Evolutionary conservation across 257 asterid genomes (phyloP).

Genomic region (Leptodermis oblonga): DNA sequence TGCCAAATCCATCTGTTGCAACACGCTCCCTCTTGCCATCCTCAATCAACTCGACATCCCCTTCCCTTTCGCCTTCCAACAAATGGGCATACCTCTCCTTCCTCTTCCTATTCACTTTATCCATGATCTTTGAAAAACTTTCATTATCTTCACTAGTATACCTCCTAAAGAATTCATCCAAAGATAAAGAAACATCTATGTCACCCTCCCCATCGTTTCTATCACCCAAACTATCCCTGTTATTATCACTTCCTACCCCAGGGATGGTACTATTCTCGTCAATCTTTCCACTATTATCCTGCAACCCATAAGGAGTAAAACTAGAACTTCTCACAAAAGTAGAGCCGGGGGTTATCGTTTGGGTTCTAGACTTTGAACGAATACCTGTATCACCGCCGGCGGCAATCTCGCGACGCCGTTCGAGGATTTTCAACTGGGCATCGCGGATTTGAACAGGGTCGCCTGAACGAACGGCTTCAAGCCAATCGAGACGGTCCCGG

Average conservation of each 20-base stretch:
- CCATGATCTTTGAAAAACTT: constrained; percentile 65
- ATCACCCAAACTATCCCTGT: constrained; percentile 1
- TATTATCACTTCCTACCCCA: not conserved
- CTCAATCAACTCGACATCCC: constrained; percentile 44
- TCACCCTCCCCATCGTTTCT: constrained; percentile 31
- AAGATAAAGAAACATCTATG: constrained; percentile 49
- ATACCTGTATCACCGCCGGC: constrained; percentile 29
- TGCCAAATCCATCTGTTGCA: constrained; percentile 82
- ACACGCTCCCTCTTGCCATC: constrained; percentile 49
- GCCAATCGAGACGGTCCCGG: constrained; percentile 94
- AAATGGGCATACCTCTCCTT: constrained; percentile 70
- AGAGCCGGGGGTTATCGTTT: constrained; percentile 58
- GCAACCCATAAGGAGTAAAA: constrained; percentile 50
- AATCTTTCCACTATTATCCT: constrained; percentile 6
- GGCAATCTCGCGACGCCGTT: constrained; percentile 66
- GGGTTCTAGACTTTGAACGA: constrained; percentile 37
- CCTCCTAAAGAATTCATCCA: constrained; percentile 72
- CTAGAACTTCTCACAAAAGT: constrained; percentile 59
- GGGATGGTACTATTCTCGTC: constrained; percentile 3
- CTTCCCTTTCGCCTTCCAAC: constrained; percentile 51
- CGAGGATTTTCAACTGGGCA: constrained; percentile 85
- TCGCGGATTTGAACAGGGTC: constrained; percentile 90
- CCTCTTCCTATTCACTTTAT: constrained; percentile 67
- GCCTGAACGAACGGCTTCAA: constrained; percentile 66
- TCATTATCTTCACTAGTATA: constrained; percentile 96